phyloP scores from a whole-genome alignment of 192 early-diverging fungal genomes.

The Coemansia sp. region DNA sequence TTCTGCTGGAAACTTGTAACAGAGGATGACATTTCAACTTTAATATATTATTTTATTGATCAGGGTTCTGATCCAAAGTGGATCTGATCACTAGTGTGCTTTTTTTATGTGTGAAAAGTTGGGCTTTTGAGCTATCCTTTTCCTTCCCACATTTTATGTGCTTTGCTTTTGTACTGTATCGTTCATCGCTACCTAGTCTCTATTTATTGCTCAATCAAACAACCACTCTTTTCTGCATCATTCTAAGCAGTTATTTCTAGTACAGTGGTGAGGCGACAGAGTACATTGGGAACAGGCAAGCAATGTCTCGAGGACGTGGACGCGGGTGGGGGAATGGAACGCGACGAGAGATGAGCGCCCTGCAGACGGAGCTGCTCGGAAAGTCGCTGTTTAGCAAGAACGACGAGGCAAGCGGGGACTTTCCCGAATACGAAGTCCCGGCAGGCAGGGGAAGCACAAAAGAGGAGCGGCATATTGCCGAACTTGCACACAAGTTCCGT shows the following conservation, averaged over 20 bases:
- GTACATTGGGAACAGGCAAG: background rate
- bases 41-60: background rate
- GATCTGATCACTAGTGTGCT: too few relatives aligned
- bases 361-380: constrained; percentile 47
- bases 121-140: background rate
- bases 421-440: constrained; percentile 34
- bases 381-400: constrained; percentile 23
- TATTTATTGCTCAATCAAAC: background rate
- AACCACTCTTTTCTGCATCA: background rate
- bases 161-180: background rate
- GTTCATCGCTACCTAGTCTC: background rate
- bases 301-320: constrained; percentile 40
- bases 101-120: too few relatives aligned
- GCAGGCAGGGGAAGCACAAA: constrained; percentile 14
- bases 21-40: background rate
- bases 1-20: background rate
- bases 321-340: constrained; percentile 41
- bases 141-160: background rate
- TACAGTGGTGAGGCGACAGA: background rate
- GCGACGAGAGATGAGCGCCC: constrained; percentile 40
- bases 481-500: constrained; percentile 30
- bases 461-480: constrained; percentile 37
- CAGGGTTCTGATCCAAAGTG: too few relatives aligned
- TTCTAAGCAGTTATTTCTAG: background rate
- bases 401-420: constrained; percentile 10